Evolutionary conservation across 139 green algal species (phyloP).

Genomic region (Asterochloris sp.): DNA sequence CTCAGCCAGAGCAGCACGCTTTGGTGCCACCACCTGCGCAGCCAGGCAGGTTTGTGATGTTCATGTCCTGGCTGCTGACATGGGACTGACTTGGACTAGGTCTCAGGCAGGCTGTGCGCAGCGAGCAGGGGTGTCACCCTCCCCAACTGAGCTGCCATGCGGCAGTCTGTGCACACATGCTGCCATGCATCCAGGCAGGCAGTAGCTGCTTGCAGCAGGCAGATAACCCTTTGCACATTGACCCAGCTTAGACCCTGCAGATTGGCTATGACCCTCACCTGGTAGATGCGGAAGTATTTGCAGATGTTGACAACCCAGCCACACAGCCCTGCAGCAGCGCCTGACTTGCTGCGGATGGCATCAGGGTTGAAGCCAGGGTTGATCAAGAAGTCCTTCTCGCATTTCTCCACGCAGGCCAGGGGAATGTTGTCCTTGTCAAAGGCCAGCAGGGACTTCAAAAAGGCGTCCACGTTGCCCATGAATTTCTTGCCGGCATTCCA

Average conservation of each 20-base stretch:
- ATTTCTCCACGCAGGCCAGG: conserved; percentile 52
- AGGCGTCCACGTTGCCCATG: conserved; percentile 90
- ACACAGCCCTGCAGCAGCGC: conserved; percentile 84
- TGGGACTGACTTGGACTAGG: too few relatives aligned
- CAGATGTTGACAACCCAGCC: conserved; percentile 92
- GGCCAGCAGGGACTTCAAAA: conserved; percentile 78
- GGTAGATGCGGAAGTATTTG: conserved; percentile 94
- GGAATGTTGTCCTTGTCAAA: conserved; percentile 94
- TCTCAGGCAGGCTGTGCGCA: too few relatives aligned
- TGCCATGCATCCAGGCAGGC: neutral
- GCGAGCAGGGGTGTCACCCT: neutral
- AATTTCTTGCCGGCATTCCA: conserved; percentile 85
- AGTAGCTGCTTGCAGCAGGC: neutral
- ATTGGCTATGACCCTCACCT: conserved; percentile 40
- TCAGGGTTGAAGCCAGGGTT: conserved; percentile 79
- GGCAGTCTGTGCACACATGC: neutral
- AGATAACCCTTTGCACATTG: too few relatives aligned
- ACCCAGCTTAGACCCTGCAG: too few relatives aligned
- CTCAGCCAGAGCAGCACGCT: conserved; percentile 73
- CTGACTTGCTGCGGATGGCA: conserved; percentile 79
- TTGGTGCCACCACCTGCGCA: conserved; percentile 81
- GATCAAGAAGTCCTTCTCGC: conserved; percentile 71
- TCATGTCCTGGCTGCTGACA: too few relatives aligned
- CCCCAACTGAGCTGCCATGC: too few relatives aligned
- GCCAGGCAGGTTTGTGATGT: neutral